Percentiles rank a stretch among this genome's conserved stretches.
Evolutionary conservation across 2,329 filamentous ascomycete genomes (phyloP).

Genomic region (Neofusicoccum kwambonambiense): DNA sequence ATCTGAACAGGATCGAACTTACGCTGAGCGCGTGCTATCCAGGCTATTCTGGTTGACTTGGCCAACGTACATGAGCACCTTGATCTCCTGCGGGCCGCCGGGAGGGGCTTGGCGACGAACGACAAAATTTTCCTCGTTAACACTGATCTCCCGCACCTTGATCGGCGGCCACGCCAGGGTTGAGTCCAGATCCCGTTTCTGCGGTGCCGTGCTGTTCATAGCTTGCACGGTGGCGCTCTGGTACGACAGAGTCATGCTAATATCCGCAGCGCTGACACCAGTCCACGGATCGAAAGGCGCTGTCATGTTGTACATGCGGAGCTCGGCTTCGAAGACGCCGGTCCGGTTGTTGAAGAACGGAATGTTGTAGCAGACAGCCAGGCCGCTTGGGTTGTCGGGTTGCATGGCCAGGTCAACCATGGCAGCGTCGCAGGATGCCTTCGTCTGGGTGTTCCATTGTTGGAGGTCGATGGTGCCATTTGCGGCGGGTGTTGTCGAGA

Average conservation of each 20-base stretch:
- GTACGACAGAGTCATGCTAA: slow-evolving; percentile 44
- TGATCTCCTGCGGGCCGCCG: slow-evolving; percentile 41
- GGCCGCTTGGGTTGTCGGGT: slow-evolving; percentile 71
- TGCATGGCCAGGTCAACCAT: slow-evolving; percentile 55
- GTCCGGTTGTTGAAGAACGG: slow-evolving; percentile 65
- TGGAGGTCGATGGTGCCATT: slow-evolving; percentile 17
- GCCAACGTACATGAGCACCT: slow-evolving; percentile 67
- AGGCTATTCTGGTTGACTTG: slow-evolving; percentile 62
- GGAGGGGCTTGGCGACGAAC: slow-evolving; percentile 5
- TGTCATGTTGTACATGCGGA: slow-evolving; percentile 71
- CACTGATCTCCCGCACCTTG: slow-evolving; percentile 23
- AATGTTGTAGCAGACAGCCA: slow-evolving; percentile 81
- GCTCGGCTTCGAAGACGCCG: slow-evolving; percentile 73
- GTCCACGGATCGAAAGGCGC: slow-evolving; percentile 52
- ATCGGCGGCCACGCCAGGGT: slow-evolving; percentile 28
- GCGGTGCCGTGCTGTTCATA: neutral
- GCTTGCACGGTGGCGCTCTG: slow-evolving; percentile 41
- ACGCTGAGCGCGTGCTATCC: slow-evolving; percentile 59
- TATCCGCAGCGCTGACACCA: slow-evolving; percentile 38
- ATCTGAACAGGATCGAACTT: slow-evolving; percentile 34
- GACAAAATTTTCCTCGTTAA: slow-evolving; percentile 18
- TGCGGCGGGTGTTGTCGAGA: neutral
- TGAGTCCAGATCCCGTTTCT: slow-evolving; percentile 26
- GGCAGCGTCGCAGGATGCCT: slow-evolving; percentile 57
- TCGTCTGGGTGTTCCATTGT: slow-evolving; percentile 39